Base-by-base conservation (phyloP, 495 filamentous ascomycete species). In the Talaromyces proteolyticus region DNA sequence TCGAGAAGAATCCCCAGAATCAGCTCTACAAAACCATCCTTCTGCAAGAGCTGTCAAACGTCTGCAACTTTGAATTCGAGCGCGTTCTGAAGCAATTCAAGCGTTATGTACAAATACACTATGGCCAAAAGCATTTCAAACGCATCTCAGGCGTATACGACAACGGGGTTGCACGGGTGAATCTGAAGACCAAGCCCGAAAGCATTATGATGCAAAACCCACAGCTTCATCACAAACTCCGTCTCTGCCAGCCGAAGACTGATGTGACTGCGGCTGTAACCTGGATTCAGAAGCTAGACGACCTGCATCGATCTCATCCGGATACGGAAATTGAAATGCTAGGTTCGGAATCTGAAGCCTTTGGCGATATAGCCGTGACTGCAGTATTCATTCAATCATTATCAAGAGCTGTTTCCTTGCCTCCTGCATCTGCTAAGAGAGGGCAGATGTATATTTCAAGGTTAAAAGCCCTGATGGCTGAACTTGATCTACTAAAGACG, bases 11-110 rank as follows among this genome's bases (percentile, higher is more conserved):
- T 50, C 70, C 6, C 2, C 44, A 3, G 49, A 29, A 65, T 48
- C 62, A 60, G 44, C 24, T 37, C 19, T 54, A 60, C 42, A 48
- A 50, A 6, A 18, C 47, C n/a, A 56, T 59, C 14, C 19, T 68
- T 17, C 55, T 65, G 1, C 68, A 70, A 29, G 67, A 74, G 37
- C 36, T 70, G 1, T 49, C 61, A 18, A 72, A 69, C 40, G 52
- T 67, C 11, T 68, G 60, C 46, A 52, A 70, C 36, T 47, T 67
- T 4, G 68, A 70, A 39, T 72, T 66, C 51, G 22, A 18, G n/a
- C 60, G 61, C 3, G 54, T 57, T 0, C 62, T 64, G 25, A 36
- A 38, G 4, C 8, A 52, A 1, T 62, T 72, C 49, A 67, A 58
- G 44, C 62, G 64, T 21, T 48, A 58, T 10, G 50, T 66, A 1